Evolutionary conservation across 805 yeast species (phyloP).

Genomic region (Candida namnaoensis): DNA sequence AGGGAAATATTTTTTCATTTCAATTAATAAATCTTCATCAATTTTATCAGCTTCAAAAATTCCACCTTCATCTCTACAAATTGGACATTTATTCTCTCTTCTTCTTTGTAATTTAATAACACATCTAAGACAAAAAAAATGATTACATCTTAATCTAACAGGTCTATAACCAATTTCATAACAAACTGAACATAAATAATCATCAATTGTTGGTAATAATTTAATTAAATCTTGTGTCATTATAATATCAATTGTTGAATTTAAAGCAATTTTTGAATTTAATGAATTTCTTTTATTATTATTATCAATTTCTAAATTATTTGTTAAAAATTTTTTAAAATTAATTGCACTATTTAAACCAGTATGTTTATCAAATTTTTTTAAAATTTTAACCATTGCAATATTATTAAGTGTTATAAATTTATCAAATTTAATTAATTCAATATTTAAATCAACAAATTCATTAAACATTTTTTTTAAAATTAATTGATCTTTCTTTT

Average conservation of each 20-base stretch:
- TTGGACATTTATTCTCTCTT: conserved; percentile 53
- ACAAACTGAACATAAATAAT: conserved; percentile 70
- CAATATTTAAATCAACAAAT: conserved; percentile 45
- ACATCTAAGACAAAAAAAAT: conserved; percentile 67
- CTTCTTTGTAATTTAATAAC: conserved; percentile 58
- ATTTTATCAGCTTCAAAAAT: conserved; percentile 52
- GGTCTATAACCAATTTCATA: conserved; percentile 66
- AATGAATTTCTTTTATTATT: too few relatives aligned
- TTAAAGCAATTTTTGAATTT: too few relatives aligned
- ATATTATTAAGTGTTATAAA: conserved; percentile 54
- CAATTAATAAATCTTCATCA: conserved; percentile 42
- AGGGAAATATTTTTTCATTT: conserved; percentile 57
- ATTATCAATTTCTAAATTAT: conserved; percentile 24
- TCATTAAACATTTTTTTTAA: conserved; percentile 39
- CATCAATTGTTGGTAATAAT: conserved; percentile 66
- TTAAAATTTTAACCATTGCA: conserved; percentile 61
- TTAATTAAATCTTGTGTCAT: conserved; percentile 46
- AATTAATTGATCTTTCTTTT: neutral
- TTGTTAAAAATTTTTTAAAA: conserved; percentile 35
- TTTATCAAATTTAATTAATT: conserved; percentile 45
- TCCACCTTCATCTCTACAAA: conserved; percentile 50
- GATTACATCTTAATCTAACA: conserved; percentile 53
- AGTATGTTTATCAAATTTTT: conserved; percentile 72
- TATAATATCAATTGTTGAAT: conserved; percentile 21
- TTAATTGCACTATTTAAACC: conserved; percentile 35